Evolutionary conservation across 2,329 filamentous ascomycete genomes (phyloP).

Genomic region (Ophiognomonia clavigignenti-juglandacearum): DNA sequence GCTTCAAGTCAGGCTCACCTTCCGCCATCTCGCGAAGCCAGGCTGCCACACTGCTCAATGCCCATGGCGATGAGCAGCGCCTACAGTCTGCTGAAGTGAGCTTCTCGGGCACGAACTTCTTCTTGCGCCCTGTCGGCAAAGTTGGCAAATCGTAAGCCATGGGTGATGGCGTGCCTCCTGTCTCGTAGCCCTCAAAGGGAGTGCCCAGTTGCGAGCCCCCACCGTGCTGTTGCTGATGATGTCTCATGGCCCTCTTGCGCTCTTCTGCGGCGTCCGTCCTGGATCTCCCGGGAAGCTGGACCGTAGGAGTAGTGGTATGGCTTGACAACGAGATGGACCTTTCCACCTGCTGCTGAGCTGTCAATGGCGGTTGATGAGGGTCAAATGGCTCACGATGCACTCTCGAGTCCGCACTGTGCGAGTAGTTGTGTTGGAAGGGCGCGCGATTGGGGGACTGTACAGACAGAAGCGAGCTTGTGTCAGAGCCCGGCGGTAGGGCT

Average conservation of each 20-base stretch:
- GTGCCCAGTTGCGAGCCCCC: conserved; percentile 45
- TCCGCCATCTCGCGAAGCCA: conserved; percentile 91
- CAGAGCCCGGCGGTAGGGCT: conserved; percentile 58
- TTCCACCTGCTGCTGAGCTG: conserved; percentile 47
- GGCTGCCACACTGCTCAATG: conserved; percentile 75
- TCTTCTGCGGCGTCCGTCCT: conserved; percentile 88
- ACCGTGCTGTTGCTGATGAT: conserved; percentile 49
- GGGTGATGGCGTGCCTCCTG: conserved; percentile 43
- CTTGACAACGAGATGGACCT: conserved; percentile 79
- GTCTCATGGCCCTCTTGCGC: conserved; percentile 41
- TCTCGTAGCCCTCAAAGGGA: conserved; percentile 53
- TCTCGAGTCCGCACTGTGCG: conserved; percentile 43
- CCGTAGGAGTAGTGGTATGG: conserved; percentile 73
- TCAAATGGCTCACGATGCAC: conserved; percentile 41
- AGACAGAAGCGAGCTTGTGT: conserved; percentile 50
- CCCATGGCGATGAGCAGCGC: conserved; percentile 87
- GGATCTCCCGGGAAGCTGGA: conserved; percentile 80
- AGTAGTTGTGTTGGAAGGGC: conserved; percentile 44
- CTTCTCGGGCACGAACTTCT: conserved; percentile 82
- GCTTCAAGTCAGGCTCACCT: conserved; percentile 81
- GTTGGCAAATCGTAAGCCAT: conserved; percentile 78
- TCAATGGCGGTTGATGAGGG: conserved; percentile 31
- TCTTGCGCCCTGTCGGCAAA: conserved; percentile 71
- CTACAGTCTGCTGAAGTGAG: conserved; percentile 75
- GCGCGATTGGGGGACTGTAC: conserved; percentile 39